Percentiles rank a stretch among this genome's conserved stretches.
These are phyloP conservation scores for Leishmania turanica DNA, from an alignment of 208 protist species.

Conservation along the genomic window DNA sequence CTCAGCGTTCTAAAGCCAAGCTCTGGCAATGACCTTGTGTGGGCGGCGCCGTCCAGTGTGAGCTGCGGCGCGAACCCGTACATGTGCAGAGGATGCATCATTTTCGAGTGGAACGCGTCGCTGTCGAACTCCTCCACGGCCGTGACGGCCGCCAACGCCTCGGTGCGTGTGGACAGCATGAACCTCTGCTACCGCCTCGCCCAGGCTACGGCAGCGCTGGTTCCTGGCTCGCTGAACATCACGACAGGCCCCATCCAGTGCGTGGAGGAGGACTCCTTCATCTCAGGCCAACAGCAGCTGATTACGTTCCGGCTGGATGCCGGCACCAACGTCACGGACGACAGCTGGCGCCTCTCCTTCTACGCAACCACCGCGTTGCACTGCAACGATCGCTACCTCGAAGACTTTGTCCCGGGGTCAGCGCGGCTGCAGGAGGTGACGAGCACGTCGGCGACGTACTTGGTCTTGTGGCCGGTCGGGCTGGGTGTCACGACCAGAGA, in stretches of 20 bases:
- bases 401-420: slow-evolving; percentile 52
- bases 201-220: slow-evolving; percentile 61
- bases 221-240: slow-evolving; percentile 52
- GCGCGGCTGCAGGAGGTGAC: slow-evolving; percentile 37
- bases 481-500: slow-evolving; percentile 36
- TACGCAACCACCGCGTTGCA: slow-evolving; percentile 47
- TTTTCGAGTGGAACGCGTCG: slow-evolving; percentile 49
- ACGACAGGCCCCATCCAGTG: slow-evolving; percentile 66
- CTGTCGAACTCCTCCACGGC: slow-evolving; percentile 39
- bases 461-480: slow-evolving; percentile 80
- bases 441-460: slow-evolving; percentile 65
- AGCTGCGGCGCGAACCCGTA: slow-evolving; percentile 59
- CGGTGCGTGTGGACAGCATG: slow-evolving; percentile 51
- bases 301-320: slow-evolving; percentile 64
- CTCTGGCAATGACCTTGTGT: slow-evolving; percentile 51
- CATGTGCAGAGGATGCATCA: slow-evolving; percentile 56
- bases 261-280: slow-evolving; percentile 48
- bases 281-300: slow-evolving; percentile 60
- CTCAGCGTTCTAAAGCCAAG: slow-evolving; percentile 38
- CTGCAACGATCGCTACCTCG: slow-evolving; percentile 61
- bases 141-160: slow-evolving; percentile 41
- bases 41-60: slow-evolving; percentile 59
- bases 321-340: slow-evolving; percentile 48
- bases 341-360: slow-evolving; percentile 84
- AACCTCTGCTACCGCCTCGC: slow-evolving; percentile 82